Evolutionary conservation across 78 protist genomes (phyloP).

Genomic region (Speleostelium caveatum): DNA sequence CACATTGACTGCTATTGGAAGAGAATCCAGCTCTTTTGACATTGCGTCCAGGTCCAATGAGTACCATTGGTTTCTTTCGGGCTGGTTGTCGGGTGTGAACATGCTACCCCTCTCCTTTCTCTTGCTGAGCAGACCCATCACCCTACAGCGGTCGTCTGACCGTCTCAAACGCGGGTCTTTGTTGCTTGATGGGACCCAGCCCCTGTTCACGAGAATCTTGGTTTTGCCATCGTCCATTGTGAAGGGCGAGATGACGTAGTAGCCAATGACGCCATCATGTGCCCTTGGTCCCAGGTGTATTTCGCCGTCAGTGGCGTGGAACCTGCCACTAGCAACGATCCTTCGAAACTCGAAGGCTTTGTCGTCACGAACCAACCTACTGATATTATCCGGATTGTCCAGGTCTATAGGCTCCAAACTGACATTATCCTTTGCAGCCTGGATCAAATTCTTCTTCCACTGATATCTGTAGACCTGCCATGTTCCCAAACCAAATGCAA

Average conservation of each 20-base stretch:
- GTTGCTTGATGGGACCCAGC: slow-evolving; percentile 29
- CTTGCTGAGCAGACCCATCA: slow-evolving; percentile 35
- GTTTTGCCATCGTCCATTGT: slow-evolving; percentile 6
- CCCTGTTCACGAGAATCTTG: slow-evolving; percentile 33
- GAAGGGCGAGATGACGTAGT: slow-evolving; percentile 37
- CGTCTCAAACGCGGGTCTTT: background rate
- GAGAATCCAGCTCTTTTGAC: background rate
- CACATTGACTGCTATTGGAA: slow-evolving; percentile 20
- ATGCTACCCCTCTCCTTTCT: slow-evolving; percentile 50
- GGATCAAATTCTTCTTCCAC: slow-evolving; percentile 43
- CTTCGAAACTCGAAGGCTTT: slow-evolving; percentile 47
- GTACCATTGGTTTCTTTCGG: slow-evolving; percentile 52
- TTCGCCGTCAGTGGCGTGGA: background rate
- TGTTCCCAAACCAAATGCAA: slow-evolving; percentile 47
- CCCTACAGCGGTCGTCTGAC: background rate
- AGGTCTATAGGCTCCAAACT: slow-evolving; percentile 15
- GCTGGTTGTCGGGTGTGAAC: slow-evolving; percentile 49
- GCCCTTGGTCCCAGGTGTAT: slow-evolving; percentile 54
- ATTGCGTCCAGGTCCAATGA: slow-evolving; percentile 12
- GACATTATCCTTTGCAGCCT: slow-evolving; percentile 21
- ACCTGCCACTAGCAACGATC: slow-evolving; percentile 1
- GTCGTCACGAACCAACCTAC: background rate
- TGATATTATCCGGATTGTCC: background rate
- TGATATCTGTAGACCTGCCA: slow-evolving; percentile 75
- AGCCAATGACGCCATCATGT: slow-evolving; percentile 20